phyloP scores from a whole-genome alignment of 23 red algal species.

The Gracilaria domingensis region DNA sequence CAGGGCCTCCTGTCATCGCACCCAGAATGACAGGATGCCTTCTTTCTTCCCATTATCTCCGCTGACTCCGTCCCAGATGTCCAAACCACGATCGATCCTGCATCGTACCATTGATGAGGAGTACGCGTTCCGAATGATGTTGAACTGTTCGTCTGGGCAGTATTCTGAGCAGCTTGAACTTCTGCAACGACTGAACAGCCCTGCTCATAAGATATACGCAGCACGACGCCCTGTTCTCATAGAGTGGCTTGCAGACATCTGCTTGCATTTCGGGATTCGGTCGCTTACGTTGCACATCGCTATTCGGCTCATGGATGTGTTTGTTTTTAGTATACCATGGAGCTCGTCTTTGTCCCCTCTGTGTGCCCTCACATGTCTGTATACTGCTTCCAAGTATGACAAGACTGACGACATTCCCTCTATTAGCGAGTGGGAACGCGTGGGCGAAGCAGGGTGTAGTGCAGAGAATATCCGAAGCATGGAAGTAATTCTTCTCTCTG shows the following conservation, averaged over 20 bases:
- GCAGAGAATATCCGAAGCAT: slow-evolving; percentile 25
- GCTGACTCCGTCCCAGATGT: not conserved
- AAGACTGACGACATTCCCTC: not conserved
- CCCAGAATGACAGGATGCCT: not conserved
- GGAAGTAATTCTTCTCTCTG: slow-evolving; percentile 31
- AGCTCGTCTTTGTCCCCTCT: not conserved
- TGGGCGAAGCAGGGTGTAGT: slow-evolving; percentile 28
- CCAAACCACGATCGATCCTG: not conserved
- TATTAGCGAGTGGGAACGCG: slow-evolving; percentile 15
- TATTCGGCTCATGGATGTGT: slow-evolving; percentile 33
- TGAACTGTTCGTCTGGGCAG: slow-evolving; percentile 18
- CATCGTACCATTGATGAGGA: slow-evolving; percentile 12
- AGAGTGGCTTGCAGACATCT: slow-evolving; percentile 39
- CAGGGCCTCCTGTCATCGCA: not conserved
- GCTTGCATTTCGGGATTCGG: slow-evolving; percentile 7
- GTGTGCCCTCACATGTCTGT: slow-evolving; percentile 29
- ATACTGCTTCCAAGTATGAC: slow-evolving; percentile 54
- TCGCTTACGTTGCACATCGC: slow-evolving; percentile 39
- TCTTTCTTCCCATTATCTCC: not conserved
- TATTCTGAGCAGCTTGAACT: not conserved
- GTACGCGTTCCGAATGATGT: slow-evolving; percentile 29
- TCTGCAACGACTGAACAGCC: not conserved
- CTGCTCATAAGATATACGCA: not conserved
- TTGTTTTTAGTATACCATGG: slow-evolving; percentile 3
- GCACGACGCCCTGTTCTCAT: slow-evolving; percentile 19